A percentile compares a stretch with the other conserved stretches of the same genome.
Evolutionary conservation across 495 filamentous ascomycete species (phyloP).

Genomic region (Penicillium cataractarum): DNA sequence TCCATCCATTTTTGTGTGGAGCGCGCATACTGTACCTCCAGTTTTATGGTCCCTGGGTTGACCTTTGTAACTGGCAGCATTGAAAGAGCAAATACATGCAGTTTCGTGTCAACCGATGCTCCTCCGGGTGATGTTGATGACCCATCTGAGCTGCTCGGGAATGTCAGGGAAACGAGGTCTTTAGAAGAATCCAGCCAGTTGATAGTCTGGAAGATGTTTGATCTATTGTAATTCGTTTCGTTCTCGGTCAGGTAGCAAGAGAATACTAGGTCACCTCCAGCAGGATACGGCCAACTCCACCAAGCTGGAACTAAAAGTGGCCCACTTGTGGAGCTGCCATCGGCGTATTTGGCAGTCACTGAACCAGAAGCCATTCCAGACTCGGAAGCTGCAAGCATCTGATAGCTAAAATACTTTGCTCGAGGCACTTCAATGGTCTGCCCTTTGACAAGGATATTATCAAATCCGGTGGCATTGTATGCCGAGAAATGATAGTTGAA

Average conservation of each 20-base stretch:
- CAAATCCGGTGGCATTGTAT: slow-evolving; percentile 45
- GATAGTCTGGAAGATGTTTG: slow-evolving; percentile 55
- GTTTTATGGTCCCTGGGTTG: background rate
- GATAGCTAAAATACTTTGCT: slow-evolving; percentile 46
- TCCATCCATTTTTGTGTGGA: slow-evolving; percentile 57
- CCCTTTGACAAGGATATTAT: slow-evolving; percentile 49
- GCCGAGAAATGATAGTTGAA: slow-evolving; percentile 51
- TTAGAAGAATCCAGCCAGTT: slow-evolving; percentile 52
- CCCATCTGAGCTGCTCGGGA: slow-evolving; percentile 35
- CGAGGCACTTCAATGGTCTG: slow-evolving; percentile 44
- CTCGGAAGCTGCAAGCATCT: slow-evolving; percentile 53
- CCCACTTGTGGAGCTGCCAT: slow-evolving; percentile 42
- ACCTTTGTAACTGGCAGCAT: slow-evolving; percentile 18
- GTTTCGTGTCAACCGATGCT: slow-evolving; percentile 20
- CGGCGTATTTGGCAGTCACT: slow-evolving; percentile 51
- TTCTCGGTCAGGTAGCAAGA: slow-evolving; percentile 49
- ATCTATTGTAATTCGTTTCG: slow-evolving; percentile 51
- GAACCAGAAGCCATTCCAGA: slow-evolving; percentile 45
- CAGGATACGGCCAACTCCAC: slow-evolving; percentile 52
- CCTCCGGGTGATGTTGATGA: slow-evolving; percentile 26
- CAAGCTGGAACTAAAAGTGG: slow-evolving; percentile 51
- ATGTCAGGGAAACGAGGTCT: slow-evolving; percentile 42
- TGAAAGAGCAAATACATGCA: slow-evolving; percentile 35
- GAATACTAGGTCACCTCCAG: slow-evolving; percentile 54
- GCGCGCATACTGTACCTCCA: slow-evolving; percentile 52